Conservation (phyloP, 495 filamentous ascomycete genomes). For the Xylaria bambusicola region DNA sequence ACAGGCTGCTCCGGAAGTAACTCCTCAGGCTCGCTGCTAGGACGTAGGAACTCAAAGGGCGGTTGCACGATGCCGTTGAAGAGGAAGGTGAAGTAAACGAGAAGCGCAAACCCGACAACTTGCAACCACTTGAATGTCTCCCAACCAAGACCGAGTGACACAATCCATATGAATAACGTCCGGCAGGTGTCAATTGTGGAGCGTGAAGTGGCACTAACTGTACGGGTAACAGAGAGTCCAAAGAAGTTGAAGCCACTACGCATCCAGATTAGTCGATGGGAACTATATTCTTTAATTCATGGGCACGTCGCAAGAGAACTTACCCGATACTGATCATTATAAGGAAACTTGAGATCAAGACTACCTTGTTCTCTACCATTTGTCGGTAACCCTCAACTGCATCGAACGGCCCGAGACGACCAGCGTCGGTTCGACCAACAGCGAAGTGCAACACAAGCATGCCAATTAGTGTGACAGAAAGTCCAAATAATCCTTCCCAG, state of each 20-base stretch:
- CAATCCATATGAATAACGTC: constrained; percentile 97
- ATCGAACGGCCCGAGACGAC: constrained; percentile 85
- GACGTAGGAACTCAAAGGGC: constrained; percentile 59
- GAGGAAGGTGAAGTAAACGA: constrained; percentile 95
- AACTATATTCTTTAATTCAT: not conserved
- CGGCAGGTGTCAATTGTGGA: constrained; percentile 97
- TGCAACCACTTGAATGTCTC: constrained; percentile 98
- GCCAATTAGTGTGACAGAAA: constrained; percentile 73
- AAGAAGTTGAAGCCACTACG: constrained; percentile 96
- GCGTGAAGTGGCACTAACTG: constrained; percentile 84
- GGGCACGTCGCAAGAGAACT: constrained; percentile 34
- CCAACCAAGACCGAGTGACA: constrained; percentile 91
- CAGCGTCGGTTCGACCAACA: constrained; percentile 72
- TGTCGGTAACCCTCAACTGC: constrained; percentile 79
- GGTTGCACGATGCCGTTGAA: constrained; percentile 91
- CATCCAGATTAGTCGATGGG: not conserved
- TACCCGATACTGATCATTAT: constrained; percentile 98
- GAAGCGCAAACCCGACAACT: constrained; percentile 79
- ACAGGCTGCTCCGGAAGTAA: constrained; percentile 84
- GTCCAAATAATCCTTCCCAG: constrained; percentile 95
- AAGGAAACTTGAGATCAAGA: constrained; percentile 73
- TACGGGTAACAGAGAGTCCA: constrained; percentile 86
- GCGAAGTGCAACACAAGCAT: constrained; percentile 79
- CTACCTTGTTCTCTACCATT: constrained; percentile 65
- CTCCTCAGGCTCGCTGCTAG: constrained; percentile 62